Base-by-base conservation (phyloP, 2,329 filamentous ascomycete genomes). In the Penicillium sp. region DNA sequence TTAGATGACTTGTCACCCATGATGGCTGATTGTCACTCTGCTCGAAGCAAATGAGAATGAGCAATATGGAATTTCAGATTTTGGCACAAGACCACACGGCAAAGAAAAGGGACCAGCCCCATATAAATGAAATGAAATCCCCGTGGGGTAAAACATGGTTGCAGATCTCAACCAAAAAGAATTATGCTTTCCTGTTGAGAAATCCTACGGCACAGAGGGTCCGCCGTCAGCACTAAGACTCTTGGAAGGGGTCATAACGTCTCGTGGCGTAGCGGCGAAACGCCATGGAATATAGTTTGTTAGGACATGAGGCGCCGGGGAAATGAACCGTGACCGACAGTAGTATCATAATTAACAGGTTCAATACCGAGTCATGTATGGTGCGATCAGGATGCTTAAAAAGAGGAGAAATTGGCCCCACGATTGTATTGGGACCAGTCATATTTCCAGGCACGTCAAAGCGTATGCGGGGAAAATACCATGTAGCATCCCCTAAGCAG, bases 1-100 rank as follows among this genome's bases (percentile, higher is more conserved):
- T 43, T 13, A 5, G 48, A 10, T 21, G 29, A 32, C 31, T 60
- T 60, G 38, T 57, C 56, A 18, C 47, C 45, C 58, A 60, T 60
- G 22, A 21, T 47, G 6, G 13, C 10, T 14, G 42, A 38, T n/a
- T 27, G 8, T 52, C 5, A 5, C 34, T 40, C 11, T 27, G 24
- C 24, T 5, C 8, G 24, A 27, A 3, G 24, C 24, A 8, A 27
- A 8, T 38, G n/a, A 13, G 14, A 7, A 44, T 32, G n/a, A 34
- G 31, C 16, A 18, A 10, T 32, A 18, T 5, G 36, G 36, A 45
- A 7, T 6, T 27, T 18, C 9, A 7, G 42, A 21, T 43, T 34
- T 34, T 10, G 31, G 10, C 34, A 6, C 34, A 36, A n/a, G 31
- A 34, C 13, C 34, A 6, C 6, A n/a, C 14, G 34, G n/a, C 34